Evolutionary conservation across 192 early-diverging fungal genomes (phyloP).

Genomic region (Backusella sp.): DNA sequence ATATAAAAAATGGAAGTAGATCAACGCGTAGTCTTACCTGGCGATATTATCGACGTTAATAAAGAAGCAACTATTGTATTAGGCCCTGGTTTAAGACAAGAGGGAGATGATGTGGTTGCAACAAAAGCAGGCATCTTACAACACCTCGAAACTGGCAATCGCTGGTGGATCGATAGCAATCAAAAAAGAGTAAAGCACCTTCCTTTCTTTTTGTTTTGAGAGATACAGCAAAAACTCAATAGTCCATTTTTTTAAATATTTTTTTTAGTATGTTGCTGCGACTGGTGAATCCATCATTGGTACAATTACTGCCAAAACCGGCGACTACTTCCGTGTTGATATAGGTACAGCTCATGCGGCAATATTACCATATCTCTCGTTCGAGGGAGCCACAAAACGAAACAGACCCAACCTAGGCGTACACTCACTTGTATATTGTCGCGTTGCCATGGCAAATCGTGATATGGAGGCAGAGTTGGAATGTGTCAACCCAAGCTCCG

Average conservation of each 20-base stretch:
- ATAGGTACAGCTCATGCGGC: slow-evolving; percentile 92
- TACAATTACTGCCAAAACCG: slow-evolving; percentile 61
- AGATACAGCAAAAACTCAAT: not conserved
- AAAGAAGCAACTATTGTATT: slow-evolving; percentile 50
- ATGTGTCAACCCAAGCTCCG: slow-evolving; percentile 79
- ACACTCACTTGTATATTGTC: slow-evolving; percentile 80
- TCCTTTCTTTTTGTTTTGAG: not conserved
- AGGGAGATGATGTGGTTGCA: slow-evolving; percentile 59
- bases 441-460: slow-evolving; percentile 83
- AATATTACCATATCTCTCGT: slow-evolving; percentile 74
- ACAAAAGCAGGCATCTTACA: slow-evolving; percentile 75
- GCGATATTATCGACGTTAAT: slow-evolving; percentile 44
- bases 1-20: not conserved
- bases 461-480: slow-evolving; percentile 98
- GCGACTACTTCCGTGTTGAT: slow-evolving; percentile 86
- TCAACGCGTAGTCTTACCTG: slow-evolving; percentile 51
- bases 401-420: slow-evolving; percentile 84
- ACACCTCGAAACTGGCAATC: slow-evolving; percentile 40
- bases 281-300: slow-evolving; percentile 89
- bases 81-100: slow-evolving; percentile 82
- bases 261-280: slow-evolving; percentile 78
- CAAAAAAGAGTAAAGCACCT: slow-evolving; percentile 63
- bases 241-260: not conserved
- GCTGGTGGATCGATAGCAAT: slow-evolving; percentile 80
- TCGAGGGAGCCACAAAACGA: slow-evolving; percentile 92